phyloP scores from a whole-genome alignment of 2,329 filamentous ascomycete genomes.

The Aspergillus pseudoterreus region DNA sequence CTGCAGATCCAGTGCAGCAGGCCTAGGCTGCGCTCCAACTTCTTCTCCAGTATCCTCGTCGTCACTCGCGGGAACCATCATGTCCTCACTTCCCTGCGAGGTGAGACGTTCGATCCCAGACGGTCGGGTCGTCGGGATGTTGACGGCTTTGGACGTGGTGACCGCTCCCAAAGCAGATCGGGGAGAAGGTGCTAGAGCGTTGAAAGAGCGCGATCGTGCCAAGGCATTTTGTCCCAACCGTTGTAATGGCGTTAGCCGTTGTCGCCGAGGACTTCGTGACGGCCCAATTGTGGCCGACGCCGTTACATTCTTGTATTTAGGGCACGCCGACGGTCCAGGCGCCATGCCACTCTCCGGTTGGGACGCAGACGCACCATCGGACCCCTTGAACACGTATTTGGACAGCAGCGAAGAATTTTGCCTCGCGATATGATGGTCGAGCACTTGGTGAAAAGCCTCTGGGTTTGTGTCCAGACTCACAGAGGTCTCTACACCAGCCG shows the following conservation, averaged over 20 bases:
- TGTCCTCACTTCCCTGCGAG: constrained; percentile 49
- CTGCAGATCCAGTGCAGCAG: constrained; percentile 30
- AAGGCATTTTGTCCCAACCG: constrained; percentile 39
- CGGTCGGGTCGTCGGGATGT: background rate
- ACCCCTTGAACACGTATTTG: constrained; percentile 30
- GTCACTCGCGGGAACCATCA: constrained; percentile 50
- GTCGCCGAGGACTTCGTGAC: constrained; percentile 1
- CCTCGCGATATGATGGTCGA: constrained; percentile 34
- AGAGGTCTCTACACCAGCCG: background rate
- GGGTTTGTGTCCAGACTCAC: constrained; percentile 15
- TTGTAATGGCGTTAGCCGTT: constrained; percentile 36
- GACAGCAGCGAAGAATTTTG: constrained; percentile 35
- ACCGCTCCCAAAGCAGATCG: background rate
- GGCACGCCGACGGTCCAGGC: background rate
- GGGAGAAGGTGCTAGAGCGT: constrained; percentile 12
- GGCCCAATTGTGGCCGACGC: background rate
- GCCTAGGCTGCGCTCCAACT: constrained; percentile 3
- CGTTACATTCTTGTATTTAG: background rate
- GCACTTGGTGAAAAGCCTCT: constrained; percentile 30
- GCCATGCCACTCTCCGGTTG: background rate
- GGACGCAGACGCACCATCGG: constrained; percentile 4
- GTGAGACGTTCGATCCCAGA: background rate
- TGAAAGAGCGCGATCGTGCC: constrained; percentile 36
- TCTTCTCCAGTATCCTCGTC: constrained; percentile 31
- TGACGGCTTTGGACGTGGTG: background rate